These are phyloP conservation scores for Coelastrella sp. DNA, from an alignment of 139 green algal species.

Conservation along the genomic window DNA sequence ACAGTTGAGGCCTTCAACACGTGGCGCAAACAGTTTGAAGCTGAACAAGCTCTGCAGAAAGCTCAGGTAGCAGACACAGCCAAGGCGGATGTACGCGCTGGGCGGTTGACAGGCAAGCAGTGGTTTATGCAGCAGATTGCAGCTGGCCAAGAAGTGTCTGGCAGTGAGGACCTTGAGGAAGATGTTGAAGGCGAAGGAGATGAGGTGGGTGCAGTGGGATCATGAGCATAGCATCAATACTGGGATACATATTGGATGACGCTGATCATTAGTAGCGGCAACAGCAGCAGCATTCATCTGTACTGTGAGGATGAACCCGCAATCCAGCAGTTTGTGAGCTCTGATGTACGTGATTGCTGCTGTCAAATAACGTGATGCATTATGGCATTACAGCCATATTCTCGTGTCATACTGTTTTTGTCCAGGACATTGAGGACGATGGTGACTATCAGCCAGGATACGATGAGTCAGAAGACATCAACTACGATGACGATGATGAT, in stretches of 20 bases:
- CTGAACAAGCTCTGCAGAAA: constrained; percentile 51
- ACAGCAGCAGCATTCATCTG: no score
- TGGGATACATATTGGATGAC: no score
- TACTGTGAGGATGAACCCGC: no score
- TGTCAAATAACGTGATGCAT: no score
- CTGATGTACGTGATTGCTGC: no score
- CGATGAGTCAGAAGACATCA: constrained; percentile 34
- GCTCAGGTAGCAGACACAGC: background rate
- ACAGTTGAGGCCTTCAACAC: constrained; percentile 79
- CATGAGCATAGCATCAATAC: no score
- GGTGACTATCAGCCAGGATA: background rate
- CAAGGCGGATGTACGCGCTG: constrained; percentile 32
- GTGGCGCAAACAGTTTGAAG: constrained; percentile 77
- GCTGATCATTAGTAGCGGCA: no score
- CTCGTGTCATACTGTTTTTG: no score
- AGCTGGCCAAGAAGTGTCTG: constrained; percentile 8
- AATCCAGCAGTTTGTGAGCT: no score
- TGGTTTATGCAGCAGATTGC: constrained; percentile 77
- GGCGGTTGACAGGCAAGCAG: constrained; percentile 71
- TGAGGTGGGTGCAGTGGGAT: no score
- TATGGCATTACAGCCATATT: no score
- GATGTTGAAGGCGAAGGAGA: background rate
- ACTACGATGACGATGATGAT: constrained; percentile 49
- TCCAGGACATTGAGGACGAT: constrained; percentile 35
- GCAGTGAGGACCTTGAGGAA: constrained; percentile 37